phyloP scores from a whole-genome alignment of 768 basidiomycete species.

The Chalciporus sphaerocephalus region DNA sequence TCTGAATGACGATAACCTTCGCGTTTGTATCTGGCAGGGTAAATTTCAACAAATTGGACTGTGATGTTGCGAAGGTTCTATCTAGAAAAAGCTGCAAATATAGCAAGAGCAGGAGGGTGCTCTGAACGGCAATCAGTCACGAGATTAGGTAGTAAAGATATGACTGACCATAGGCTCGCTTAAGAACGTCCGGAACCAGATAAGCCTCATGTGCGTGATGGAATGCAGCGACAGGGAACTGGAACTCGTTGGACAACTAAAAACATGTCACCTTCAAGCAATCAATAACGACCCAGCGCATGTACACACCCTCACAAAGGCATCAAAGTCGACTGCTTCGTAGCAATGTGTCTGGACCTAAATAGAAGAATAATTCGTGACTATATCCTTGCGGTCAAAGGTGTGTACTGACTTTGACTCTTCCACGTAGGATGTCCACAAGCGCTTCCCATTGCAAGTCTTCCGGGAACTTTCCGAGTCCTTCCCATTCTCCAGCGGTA shows the following conservation, averaged over 20 bases:
- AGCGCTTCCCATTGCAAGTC: slow-evolving; percentile 67
- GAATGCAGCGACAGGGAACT: slow-evolving; percentile 70
- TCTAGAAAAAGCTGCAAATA: slow-evolving; percentile 60
- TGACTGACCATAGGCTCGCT: slow-evolving; percentile 55
- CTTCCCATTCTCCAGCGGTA: slow-evolving; percentile 41
- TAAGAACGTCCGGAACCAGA: slow-evolving; percentile 73
- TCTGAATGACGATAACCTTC: slow-evolving; percentile 55
- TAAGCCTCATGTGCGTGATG: slow-evolving; percentile 81
- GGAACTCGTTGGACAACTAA: slow-evolving; percentile 75
- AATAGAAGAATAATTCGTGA: background rate
- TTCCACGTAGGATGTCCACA: slow-evolving; percentile 67
- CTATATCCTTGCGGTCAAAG: no score
- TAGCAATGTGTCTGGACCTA: slow-evolving; percentile 50
- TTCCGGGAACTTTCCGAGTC: slow-evolving; percentile 56
- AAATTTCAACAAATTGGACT: background rate
- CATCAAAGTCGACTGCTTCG: slow-evolving; percentile 68
- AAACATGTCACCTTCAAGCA: background rate
- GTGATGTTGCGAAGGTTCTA: slow-evolving; percentile 17
- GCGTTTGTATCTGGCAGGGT: slow-evolving; percentile 45
- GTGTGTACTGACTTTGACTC: slow-evolving; percentile 53
- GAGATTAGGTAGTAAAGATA: background rate
- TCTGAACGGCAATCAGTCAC: slow-evolving; percentile 26
- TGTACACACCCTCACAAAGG: slow-evolving; percentile 54
- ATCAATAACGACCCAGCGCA: background rate
- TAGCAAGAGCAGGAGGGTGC: slow-evolving; percentile 60